Conservation (phyloP, 2,329 filamentous ascomycete species). For the Chrysoporthe deuterocubensis region DNA sequence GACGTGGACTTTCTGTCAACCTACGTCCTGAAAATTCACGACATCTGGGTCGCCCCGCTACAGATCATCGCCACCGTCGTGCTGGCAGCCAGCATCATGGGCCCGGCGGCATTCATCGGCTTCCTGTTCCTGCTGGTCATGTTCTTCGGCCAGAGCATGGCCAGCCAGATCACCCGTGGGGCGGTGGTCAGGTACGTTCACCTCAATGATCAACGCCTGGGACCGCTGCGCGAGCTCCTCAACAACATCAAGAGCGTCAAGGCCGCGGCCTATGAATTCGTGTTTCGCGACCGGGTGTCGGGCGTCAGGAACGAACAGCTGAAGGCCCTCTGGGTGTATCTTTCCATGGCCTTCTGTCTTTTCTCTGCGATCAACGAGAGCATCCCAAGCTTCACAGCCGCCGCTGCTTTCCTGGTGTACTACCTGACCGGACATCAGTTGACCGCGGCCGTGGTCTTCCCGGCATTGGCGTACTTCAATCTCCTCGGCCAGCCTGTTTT, state of each 20-base stretch:
- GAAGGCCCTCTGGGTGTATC: slow-evolving; percentile 14
- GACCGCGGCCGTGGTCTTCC: slow-evolving; percentile 18
- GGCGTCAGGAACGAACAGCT: slow-evolving; percentile 9
- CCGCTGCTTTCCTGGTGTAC: slow-evolving; percentile 9
- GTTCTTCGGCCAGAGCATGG: slow-evolving; percentile 15
- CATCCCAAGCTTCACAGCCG: slow-evolving; percentile 15
- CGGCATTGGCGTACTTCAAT: slow-evolving; percentile 15
- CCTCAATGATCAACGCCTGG: slow-evolving; percentile 15
- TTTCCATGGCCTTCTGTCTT: slow-evolving; percentile 6
- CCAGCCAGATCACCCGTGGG: slow-evolving; percentile 10
- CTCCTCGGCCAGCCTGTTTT: slow-evolving; percentile 15
- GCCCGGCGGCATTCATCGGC: slow-evolving; percentile 10
- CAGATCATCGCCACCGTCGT: slow-evolving; percentile 7
- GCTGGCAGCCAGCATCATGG: slow-evolving; percentile 11
- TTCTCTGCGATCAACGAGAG: slow-evolving; percentile 8
- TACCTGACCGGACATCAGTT: slow-evolving; percentile 11
- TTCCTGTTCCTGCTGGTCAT: slow-evolving; percentile 5
- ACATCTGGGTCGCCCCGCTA: slow-evolving; percentile 15
- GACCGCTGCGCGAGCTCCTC: slow-evolving; percentile 14
- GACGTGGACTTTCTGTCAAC: slow-evolving; percentile 16
- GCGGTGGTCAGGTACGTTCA: slow-evolving; percentile 11
- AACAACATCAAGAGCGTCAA: slow-evolving; percentile 20
- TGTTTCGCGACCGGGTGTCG: slow-evolving; percentile 8
- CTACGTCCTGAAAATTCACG: slow-evolving; percentile 15
- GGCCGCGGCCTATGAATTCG: slow-evolving; percentile 11